phyloP scores from a whole-genome alignment of 306 rosid species.

The Sesbania bispinosa region DNA sequence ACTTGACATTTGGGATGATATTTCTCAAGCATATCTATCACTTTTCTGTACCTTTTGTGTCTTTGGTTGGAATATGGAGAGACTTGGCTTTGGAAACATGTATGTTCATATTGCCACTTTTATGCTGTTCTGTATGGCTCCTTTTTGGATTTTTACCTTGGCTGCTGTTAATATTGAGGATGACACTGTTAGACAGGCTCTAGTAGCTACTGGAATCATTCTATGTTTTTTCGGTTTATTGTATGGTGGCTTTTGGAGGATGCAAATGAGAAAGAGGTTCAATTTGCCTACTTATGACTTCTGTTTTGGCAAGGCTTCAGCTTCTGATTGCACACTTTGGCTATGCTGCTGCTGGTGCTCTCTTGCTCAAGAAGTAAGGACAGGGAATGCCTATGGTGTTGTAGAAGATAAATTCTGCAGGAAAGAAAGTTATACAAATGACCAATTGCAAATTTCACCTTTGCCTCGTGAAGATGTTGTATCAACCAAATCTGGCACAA shows the following conservation, averaged over 20 bases:
- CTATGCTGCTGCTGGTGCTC: slow-evolving; percentile 95
- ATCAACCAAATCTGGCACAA: slow-evolving; percentile 35
- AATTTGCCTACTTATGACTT: slow-evolving; percentile 78
- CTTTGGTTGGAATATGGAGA: slow-evolving; percentile 98
- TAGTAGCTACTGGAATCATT: slow-evolving; percentile 60
- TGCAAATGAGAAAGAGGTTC: slow-evolving; percentile 90
- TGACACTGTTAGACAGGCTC: slow-evolving; percentile 60
- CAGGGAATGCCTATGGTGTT: slow-evolving; percentile 61
- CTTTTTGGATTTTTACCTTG: slow-evolving; percentile 90
- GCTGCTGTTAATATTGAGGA: slow-evolving; percentile 85
- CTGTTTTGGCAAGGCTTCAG: slow-evolving; percentile 65
- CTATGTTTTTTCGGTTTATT: slow-evolving; percentile 80
- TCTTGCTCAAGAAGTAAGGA: slow-evolving; percentile 87
- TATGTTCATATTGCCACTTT: slow-evolving; percentile 89
- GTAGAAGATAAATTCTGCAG: slow-evolving; percentile 55
- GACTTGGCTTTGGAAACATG: slow-evolving; percentile 94
- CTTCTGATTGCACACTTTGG: slow-evolving; percentile 79
- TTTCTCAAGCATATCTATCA: slow-evolving; percentile 75
- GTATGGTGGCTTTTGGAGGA: slow-evolving; percentile 99
- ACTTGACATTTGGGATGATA: slow-evolving; percentile 81
- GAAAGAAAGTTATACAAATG: slow-evolving; percentile 24
- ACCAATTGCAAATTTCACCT: slow-evolving; percentile 42
- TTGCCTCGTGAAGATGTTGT: slow-evolving; percentile 59
- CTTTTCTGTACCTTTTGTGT: slow-evolving; percentile 88
- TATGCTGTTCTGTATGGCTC: slow-evolving; percentile 86